Evolutionary conservation across 495 filamentous ascomycete genomes (phyloP).

Genomic region (Astrothelium macrocarpum): DNA sequence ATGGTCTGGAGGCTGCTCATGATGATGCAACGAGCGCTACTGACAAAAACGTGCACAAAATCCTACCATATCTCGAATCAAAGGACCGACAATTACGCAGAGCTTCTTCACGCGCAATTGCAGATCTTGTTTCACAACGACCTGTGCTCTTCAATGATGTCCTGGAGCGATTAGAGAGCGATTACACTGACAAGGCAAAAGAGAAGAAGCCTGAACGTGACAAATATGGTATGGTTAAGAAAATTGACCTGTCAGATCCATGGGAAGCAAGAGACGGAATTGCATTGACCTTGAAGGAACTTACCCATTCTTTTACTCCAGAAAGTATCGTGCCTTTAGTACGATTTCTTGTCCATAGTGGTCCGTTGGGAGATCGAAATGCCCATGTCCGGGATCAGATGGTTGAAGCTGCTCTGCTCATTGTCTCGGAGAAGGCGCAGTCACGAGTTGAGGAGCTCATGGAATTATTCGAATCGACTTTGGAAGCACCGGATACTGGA

Average conservation of each 20-base stretch:
- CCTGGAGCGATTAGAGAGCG: conserved; percentile 51
- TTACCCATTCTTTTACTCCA: conserved; percentile 58
- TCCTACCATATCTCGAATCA: conserved; percentile 70
- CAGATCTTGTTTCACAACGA: conserved; percentile 54
- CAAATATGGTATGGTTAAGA: conserved; percentile 85
- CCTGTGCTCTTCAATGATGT: conserved; percentile 46
- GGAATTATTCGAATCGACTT: conserved; percentile 74
- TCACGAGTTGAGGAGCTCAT: conserved; percentile 79
- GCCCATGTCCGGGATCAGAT: conserved; percentile 71
- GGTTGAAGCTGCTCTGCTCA: conserved; percentile 79
- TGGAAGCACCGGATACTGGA: conserved; percentile 71
- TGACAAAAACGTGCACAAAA: conserved; percentile 24
- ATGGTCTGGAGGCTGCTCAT: conserved; percentile 63
- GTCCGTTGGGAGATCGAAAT: conserved; percentile 73
- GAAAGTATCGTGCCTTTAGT: conserved; percentile 65
- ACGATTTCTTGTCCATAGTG: conserved; percentile 71
- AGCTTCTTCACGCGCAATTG: conserved; percentile 74
- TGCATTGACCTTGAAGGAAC: conserved; percentile 72
- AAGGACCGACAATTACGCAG: conserved; percentile 69
- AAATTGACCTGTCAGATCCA: conserved; percentile 70
- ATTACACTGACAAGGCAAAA: conserved; percentile 68
- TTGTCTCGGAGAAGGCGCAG: conserved; percentile 71
- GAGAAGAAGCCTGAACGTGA: conserved; percentile 74
- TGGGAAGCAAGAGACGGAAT: conserved; percentile 87
- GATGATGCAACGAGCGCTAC: conserved; percentile 38